These are phyloP conservation scores for Naganishia friedmannii DNA, from an alignment of 768 basidiomycete species.

Conservation along the genomic window DNA sequence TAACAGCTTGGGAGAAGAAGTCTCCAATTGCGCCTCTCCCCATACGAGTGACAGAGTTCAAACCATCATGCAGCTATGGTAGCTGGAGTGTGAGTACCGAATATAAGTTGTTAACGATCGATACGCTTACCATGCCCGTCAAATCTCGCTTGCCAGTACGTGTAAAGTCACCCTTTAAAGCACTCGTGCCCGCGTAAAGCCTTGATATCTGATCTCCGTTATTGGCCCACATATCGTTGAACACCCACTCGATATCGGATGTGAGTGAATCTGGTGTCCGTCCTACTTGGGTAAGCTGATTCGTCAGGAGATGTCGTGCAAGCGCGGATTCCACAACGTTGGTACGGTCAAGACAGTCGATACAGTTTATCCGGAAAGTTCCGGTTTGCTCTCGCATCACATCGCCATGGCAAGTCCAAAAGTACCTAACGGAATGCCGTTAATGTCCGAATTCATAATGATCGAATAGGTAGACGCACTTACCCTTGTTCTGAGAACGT, in stretches of 20 bases:
- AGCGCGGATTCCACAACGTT: constrained; percentile 96
- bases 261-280: constrained; percentile 56
- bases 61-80: constrained; percentile 69
- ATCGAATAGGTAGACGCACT: constrained; percentile 24
- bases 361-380: constrained; percentile 86
- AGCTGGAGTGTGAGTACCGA: not conserved
- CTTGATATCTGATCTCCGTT: constrained; percentile 93
- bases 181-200: constrained; percentile 84
- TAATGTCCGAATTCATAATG: not conserved
- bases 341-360: constrained; percentile 91
- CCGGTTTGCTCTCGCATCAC: constrained; percentile 78
- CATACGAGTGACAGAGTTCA: constrained; percentile 83
- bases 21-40: constrained; percentile 60
- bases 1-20: constrained; percentile 95
- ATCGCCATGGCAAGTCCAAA: constrained; percentile 72
- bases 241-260: constrained; percentile 41
- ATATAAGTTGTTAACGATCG: not conserved
- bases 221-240: constrained; percentile 81
- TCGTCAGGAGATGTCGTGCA: constrained; percentile 68
- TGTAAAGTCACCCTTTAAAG: constrained; percentile 70
- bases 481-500: constrained; percentile 79
- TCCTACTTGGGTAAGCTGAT: constrained; percentile 53
- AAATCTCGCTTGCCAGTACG: constrained; percentile 93
- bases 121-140: constrained; percentile 66
- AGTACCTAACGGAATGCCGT: constrained; percentile 59